A percentile compares a stretch with the other conserved stretches of the same genome.
Evolutionary conservation across 805 yeast species (phyloP).

Genomic region (Lipomyces lipofer): DNA sequence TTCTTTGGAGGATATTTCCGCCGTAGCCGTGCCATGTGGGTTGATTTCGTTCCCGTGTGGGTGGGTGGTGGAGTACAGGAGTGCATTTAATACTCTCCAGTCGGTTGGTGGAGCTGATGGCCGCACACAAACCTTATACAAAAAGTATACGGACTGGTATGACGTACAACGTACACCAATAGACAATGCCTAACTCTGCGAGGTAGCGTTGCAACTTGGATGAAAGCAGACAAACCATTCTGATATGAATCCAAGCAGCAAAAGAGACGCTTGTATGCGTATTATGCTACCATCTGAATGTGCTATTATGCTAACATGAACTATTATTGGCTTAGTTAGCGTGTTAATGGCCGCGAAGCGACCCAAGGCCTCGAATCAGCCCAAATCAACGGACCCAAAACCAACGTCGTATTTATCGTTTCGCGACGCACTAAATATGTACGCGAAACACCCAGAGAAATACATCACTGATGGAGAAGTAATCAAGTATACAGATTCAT

Average conservation of each 20-base stretch:
- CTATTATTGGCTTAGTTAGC: background rate
- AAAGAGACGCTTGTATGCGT: background rate
- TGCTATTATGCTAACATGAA: background rate
- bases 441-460: constrained; percentile 50
- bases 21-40: constrained; percentile 23
- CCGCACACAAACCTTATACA: background rate
- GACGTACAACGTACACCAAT: background rate
- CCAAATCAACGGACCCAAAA: background rate
- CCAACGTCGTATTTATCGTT: constrained; percentile 35
- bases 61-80: too few relatives aligned
- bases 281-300: background rate
- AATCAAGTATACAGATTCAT: constrained; percentile 52
- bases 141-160: background rate
- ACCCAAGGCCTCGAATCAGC: too few relatives aligned
- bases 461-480: constrained; percentile 41
- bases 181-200: background rate
- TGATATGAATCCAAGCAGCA: background rate
- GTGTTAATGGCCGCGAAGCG: background rate
- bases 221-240: too few relatives aligned
- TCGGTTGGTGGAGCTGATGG: background rate
- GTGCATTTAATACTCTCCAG: background rate
- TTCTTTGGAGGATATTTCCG: constrained; percentile 20
- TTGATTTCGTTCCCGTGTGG: too few relatives aligned
- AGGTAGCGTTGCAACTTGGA: too few relatives aligned
- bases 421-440: constrained; percentile 50